Percentiles rank a stretch among this genome's conserved stretches.
Evolutionary conservation across 1,284 basidiomycete species (phyloP).

Genomic region (Naganishia sp.): DNA sequence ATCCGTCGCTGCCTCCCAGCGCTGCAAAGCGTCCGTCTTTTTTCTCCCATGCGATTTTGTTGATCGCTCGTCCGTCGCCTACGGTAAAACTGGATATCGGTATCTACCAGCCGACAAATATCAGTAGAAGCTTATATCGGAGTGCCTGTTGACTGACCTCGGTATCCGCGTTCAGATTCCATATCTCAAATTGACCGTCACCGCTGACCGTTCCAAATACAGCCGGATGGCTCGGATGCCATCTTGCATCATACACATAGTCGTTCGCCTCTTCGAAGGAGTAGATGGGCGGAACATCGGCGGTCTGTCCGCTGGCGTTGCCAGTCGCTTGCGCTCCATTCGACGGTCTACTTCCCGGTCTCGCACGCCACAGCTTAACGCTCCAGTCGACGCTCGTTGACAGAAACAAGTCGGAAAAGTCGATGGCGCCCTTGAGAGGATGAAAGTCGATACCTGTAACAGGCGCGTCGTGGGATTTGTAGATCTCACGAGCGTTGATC

Average conservation of each 20-base stretch:
- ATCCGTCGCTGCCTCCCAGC: constrained; percentile 87
- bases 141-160: constrained; percentile 65
- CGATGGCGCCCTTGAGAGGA: constrained; percentile 81
- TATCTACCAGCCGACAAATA: constrained; percentile 37
- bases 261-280: constrained; percentile 96
- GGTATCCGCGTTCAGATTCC: constrained; percentile 91
- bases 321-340: constrained; percentile 56
- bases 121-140: not conserved
- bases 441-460: constrained; percentile 94
- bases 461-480: constrained; percentile 87
- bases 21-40: constrained; percentile 81
- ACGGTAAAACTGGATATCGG: constrained; percentile 48
- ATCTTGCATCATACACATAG: constrained; percentile 98
- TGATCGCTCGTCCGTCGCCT: constrained; percentile 72
- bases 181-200: constrained; percentile 89
- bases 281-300: constrained; percentile 68
- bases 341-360: constrained; percentile 25
- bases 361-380: constrained; percentile 87
- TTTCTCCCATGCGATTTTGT: constrained; percentile 92
- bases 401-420: constrained; percentile 93
- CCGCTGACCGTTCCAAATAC: constrained; percentile 93
- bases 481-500: constrained; percentile 84
- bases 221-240: constrained; percentile 94
- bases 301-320: constrained; percentile 28
- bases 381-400: constrained; percentile 93